A percentile compares a stretch with the other conserved stretches of the same genome.
These are phyloP conservation scores for Hypoxylon rickii DNA, from an alignment of 495 filamentous ascomycete genomes.

Conservation along the genomic window DNA sequence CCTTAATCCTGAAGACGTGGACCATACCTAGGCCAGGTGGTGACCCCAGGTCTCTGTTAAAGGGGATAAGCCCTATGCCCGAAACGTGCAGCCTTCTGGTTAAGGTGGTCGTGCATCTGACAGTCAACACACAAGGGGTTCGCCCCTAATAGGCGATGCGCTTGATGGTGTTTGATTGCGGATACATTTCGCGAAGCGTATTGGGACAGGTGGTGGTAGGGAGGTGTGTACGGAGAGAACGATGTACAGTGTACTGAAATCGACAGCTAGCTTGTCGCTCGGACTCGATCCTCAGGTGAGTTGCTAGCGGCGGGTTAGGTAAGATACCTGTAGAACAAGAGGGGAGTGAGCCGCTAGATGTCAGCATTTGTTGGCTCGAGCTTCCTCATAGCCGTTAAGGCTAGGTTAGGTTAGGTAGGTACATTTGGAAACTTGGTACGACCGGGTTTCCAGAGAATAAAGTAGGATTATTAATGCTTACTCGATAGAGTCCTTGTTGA, in stretches of 20 bases:
- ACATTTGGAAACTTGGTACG: conserved; percentile 3
- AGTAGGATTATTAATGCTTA: neutral
- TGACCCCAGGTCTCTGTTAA: conserved; percentile 21
- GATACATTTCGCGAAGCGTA: conserved; percentile 21
- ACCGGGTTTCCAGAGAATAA: conserved; percentile 4
- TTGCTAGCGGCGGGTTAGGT: conserved; percentile 35
- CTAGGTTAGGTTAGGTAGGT: too few species aligned
- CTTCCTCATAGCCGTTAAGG: too few species aligned
- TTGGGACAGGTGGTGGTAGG: conserved; percentile 11
- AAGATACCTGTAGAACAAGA: conserved; percentile 24
- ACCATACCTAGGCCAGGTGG: conserved; percentile 32
- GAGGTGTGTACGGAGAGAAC: conserved; percentile 22
- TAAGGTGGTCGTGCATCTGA: conserved; percentile 25
- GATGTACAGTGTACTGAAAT: conserved; percentile 1
- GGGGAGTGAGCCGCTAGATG: conserved; percentile 13
- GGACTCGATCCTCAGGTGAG: conserved; percentile 8
- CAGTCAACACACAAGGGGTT: conserved; percentile 13
- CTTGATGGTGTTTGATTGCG: conserved; percentile 23
- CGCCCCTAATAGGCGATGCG: conserved; percentile 1
- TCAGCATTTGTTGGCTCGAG: conserved; percentile 30
- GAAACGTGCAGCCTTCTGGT: conserved; percentile 16
- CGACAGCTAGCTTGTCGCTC: conserved; percentile 5
- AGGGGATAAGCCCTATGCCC: conserved; percentile 32
- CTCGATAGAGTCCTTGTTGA: neutral
- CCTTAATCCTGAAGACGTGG: conserved; percentile 21